Conservation (phyloP, 371 early-diverging fungal genomes). For the Mucor plumbeus region DNA sequence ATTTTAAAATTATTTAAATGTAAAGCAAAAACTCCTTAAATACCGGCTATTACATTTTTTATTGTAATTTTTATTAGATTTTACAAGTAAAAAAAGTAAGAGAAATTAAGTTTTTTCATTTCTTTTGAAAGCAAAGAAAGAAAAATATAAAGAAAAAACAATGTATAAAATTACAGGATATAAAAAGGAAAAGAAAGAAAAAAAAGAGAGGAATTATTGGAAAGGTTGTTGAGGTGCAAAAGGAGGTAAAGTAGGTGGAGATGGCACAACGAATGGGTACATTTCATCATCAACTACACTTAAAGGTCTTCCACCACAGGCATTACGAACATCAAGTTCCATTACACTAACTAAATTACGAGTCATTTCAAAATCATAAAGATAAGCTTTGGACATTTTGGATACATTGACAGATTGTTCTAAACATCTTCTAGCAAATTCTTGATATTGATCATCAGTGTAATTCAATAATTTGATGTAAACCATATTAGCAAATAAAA, state of each 20-base stretch:
- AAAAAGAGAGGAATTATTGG: background rate
- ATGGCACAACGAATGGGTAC: background rate
- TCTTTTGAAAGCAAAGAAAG: background rate
- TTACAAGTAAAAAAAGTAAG: background rate
- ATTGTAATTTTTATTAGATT: background rate
- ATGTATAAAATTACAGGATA: conserved; percentile 6
- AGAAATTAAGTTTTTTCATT: conserved; percentile 11
- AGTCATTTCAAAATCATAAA: conserved; percentile 48
- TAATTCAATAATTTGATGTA: conserved; percentile 41
- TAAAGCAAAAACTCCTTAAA: too few species aligned
- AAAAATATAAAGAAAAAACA: conserved; percentile 6
- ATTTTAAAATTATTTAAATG: too few species aligned
- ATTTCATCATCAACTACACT: conserved; percentile 9
- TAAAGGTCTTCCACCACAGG: conserved; percentile 17
- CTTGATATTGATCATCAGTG: conserved; percentile 28
- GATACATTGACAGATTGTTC: conserved; percentile 39
- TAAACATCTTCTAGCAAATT: conserved; percentile 33
- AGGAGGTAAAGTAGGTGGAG: conserved; percentile 5
- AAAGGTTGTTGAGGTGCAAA: conserved; percentile 7
- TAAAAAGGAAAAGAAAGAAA: background rate
- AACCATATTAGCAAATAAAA: conserved; percentile 48
- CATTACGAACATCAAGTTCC: conserved; percentile 33
- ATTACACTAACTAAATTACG: conserved; percentile 33
- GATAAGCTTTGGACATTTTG: conserved; percentile 37
- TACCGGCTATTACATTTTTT: too few species aligned